Evolutionary conservation across 1,284 basidiomycete species (phyloP), one percentile per base, ranked within the genome.

Genomic region (Ustilago nuda): DNA sequence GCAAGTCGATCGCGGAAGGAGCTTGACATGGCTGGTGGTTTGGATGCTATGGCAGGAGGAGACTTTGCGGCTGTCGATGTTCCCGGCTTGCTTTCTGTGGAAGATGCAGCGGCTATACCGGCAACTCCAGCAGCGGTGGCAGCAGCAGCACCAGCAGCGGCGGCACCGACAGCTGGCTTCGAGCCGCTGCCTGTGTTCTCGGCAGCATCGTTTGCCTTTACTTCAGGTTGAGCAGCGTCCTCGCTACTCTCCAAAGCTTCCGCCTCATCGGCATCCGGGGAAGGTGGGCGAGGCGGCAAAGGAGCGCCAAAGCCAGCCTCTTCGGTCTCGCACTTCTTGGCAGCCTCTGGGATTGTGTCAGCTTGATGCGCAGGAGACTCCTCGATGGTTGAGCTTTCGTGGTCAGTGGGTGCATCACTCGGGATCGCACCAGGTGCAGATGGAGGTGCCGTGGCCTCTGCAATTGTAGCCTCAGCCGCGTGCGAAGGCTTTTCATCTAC

Each of bases 1-100:
- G 84, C 84, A 27, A 85, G 79, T 17, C 84, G 78, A n/a, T 85
- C 83, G 15, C 80, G 76, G 53, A 83, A 76, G 5, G 82, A 76
- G 62, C 65, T 78, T n/a, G 79, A 81, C 61, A 82, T 66, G 50
- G 74, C 69, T 8, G 60, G 55, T 23, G 80, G 81, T 68, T 84
- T 76, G 45, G 82, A 36, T 8, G 77, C 64, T 43, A 75, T 57
- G 12, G 73, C 52, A 11, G 78, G 77, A 7, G 76, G 69, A 36
- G 78, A 70, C 48, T 69, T 76, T n/a, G 66, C 32, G 27, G 62
- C 36, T 8, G 70, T 60, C 13, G 52, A 43, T 33, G 52, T 11
- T 6, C 56, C 60, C 6, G 43, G 19, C 43, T 55, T 62, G 52
- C 32, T 13, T 6, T 55, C 60, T 27, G 60, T 53, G 4, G 61